Conservation (phyloP, 108 stramenopile species). For the Ochromonas danica region DNA sequence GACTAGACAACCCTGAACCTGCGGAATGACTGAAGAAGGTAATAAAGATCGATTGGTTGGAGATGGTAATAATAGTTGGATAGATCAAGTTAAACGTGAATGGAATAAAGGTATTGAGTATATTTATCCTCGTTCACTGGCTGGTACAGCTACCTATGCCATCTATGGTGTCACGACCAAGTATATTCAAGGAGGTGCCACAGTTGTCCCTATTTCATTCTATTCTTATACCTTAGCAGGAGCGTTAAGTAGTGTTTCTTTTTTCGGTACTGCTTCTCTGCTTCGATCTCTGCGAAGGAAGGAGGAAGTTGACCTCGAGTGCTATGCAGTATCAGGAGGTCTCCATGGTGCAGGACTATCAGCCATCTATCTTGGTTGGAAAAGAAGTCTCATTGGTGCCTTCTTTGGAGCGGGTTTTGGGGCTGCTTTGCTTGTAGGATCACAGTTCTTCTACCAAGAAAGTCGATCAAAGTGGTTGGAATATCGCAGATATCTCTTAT, state of each 20-base stretch:
- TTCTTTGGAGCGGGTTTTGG: constrained; percentile 14
- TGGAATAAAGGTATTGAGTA: too few relatives aligned
- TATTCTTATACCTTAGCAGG: constrained; percentile 16
- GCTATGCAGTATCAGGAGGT: constrained; percentile 14
- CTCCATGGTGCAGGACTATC: constrained; percentile 13
- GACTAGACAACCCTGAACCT: background rate
- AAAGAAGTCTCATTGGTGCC: constrained; percentile 15
- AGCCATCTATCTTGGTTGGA: constrained; percentile 15
- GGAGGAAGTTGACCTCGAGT: constrained; percentile 13
- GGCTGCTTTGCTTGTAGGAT: constrained; percentile 14
- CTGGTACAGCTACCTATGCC: too few relatives aligned
- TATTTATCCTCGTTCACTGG: too few relatives aligned
- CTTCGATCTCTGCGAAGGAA: constrained; percentile 14
- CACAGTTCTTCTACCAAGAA: constrained; percentile 15
- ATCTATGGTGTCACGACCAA: constrained; percentile 15
- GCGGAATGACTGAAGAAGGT: background rate
- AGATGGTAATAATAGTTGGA: background rate
- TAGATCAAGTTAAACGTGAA: background rate
- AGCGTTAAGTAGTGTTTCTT: constrained; percentile 16
- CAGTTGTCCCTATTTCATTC: constrained; percentile 15
- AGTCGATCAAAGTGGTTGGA: constrained; percentile 15
- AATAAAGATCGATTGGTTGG: background rate
- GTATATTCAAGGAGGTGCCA: constrained; percentile 15
- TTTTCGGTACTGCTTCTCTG: constrained; percentile 15
- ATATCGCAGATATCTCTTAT: constrained; percentile 17